Evolutionary conservation across 192 early-diverging fungal genomes (phyloP), one percentile per base, ranked within the genome.

Genomic region (Coemansia guatemalensis): DNA sequence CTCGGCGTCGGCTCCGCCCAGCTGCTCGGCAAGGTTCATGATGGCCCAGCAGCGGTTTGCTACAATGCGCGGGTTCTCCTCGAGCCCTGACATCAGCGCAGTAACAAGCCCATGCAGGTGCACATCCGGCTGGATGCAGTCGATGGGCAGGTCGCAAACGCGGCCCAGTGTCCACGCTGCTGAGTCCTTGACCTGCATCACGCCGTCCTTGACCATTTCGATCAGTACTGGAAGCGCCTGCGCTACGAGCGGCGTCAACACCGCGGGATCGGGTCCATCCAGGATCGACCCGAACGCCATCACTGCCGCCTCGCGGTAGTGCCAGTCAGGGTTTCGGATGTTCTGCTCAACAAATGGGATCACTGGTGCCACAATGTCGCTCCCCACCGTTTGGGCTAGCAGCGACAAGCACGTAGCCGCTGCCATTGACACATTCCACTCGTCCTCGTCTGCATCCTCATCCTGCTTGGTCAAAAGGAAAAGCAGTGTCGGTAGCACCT

Each of bases 261-360:
- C 70, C 6, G 68, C 68, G 3, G 78, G 67, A 0, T 88, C 82
- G 26, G 96, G 96, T 1, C 98, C 98, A 20, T 98, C 95, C 58
- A 99, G 82, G 65, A 99, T 98, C 1, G 96, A 96, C 18, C 96
- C 98, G 79, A 98, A 99, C 0, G 96, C 93, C 94, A 98, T 97
- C 30, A 97, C 90, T 5, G 98, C 93, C 14, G 96, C 95, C 62
- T 99, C 96, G 61, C 94, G 89, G 81, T 86, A 91, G 63, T 92
- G 88, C 98, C 98, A 99, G 69, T 97, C 91, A 4, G 73, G 63
- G 66, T 86, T 88, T 48, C 84, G 82, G 65, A 98, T 93, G 82
- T 98, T 86, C 29, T 78, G 68, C 74, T 96, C 87, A 32, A 99
- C 89, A 69, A 97, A 97, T 21, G 92, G 89, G 56, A 98, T 86